These are phyloP conservation scores for Tetrahymena borealis DNA, from an alignment of 73 alveolate genomes.

Conservation along the genomic window DNA sequence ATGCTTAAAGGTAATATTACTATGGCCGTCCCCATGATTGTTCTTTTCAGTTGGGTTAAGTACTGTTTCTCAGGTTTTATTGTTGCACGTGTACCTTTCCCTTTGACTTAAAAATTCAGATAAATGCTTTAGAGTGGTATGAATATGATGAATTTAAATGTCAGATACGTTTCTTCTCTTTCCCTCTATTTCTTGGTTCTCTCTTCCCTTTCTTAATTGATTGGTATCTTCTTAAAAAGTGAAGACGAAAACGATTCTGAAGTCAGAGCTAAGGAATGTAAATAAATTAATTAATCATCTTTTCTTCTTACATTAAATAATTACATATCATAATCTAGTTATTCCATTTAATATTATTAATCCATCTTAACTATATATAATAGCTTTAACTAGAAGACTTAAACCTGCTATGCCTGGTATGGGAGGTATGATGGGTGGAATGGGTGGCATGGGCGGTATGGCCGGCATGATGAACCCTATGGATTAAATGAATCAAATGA, in stretches of 20 bases:
- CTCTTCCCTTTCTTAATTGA: neutral
- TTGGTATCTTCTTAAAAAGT: neutral
- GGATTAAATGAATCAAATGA: neutral
- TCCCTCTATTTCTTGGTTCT: constrained; percentile 39
- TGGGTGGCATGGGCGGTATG: neutral
- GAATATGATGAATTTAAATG: constrained; percentile 47
- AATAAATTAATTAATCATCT: neutral
- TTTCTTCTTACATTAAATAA: neutral
- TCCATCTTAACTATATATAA: neutral
- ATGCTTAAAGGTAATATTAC: constrained; percentile 42
- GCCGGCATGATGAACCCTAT: neutral
- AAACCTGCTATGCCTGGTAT: neutral
- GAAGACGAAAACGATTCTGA: neutral
- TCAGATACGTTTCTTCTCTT: constrained; percentile 49
- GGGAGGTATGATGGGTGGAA: constrained; percentile 3
- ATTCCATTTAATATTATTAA: neutral
- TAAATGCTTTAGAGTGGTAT: constrained; percentile 51
- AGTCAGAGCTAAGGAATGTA: neutral
- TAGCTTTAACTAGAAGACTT: neutral
- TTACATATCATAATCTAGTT: too few species aligned
- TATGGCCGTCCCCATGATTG: constrained; percentile 33
- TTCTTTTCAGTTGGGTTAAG: constrained; percentile 32
- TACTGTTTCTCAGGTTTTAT: constrained; percentile 49
- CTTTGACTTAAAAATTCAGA: constrained; percentile 51
- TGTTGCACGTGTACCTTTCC: constrained; percentile 46